Evolutionary conservation across 176 grass and related monocot genomes (phyloP), one percentile per base, ranked within the genome.

Genomic region (Saccharum spontaneum): DNA sequence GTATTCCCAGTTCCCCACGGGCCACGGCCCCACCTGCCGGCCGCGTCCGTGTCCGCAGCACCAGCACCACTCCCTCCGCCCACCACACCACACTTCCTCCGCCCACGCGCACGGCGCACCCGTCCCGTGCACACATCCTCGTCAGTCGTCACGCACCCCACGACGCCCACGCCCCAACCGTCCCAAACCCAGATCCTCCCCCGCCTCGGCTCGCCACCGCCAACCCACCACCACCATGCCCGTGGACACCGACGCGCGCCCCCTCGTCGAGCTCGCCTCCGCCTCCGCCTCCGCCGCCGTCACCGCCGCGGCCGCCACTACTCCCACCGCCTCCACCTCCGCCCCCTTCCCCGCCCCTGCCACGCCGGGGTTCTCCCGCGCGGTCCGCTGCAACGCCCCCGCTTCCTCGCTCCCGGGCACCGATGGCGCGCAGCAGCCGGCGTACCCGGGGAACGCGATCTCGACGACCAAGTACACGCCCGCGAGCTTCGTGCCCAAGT

Each of bases 401-500:
- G 30, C 64, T 1, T 52, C 24, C 11, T 22, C 74, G 18, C 37
- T n/a, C 64, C 57, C 48, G 28, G 8, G 26, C 20, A 67, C 37
- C 10, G 87, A 18, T 26, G 69, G 10, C 44, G 63, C 28, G 77
- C 44, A 52, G 54, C 20, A 52, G 54, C 20, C 40, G 30, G 79
- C 5, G 50, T 89, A 89, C 71, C 49, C 71, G 71, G 88, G 71
- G 76, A 89, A 89, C 77, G 88, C 88, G 63, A 86, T 98, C 83
- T 98, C 95, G 13, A 98, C 92, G 13, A 93, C 92, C 57, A 98
- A 98, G 87, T 98, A 98, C 82, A 98, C 95, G 10, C 7, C 90
- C 10, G 75, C 88, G 7, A 93, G 82, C 71, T 94, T 98, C 82
- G 66, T 98, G 30, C 95, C 95, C 77, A 94, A 98, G 89, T 93